Conservation (phyloP, 495 filamentous ascomycete genomes). For the Lasiosphaeriaceae sp. region DNA sequence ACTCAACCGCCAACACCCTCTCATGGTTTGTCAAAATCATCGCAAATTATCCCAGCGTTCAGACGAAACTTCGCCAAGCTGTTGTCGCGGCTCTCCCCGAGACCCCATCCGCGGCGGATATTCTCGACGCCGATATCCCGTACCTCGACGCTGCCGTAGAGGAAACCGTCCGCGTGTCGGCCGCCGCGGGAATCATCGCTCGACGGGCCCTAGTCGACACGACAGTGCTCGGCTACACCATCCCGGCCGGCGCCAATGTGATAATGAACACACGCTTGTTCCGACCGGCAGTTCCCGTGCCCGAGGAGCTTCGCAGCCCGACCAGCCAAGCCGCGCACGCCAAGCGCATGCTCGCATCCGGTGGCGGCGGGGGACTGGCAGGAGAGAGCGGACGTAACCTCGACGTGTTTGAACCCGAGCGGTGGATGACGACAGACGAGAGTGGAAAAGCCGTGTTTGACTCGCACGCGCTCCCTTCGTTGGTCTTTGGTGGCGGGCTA, state of each 20-base stretch:
- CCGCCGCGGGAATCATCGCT: conserved; percentile 14
- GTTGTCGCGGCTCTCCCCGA: conserved; percentile 15
- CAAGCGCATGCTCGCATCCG: conserved; percentile 6
- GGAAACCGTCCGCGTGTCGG: conserved; percentile 29
- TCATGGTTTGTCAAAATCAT: conserved; percentile 36
- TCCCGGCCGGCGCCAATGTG: conserved; percentile 34
- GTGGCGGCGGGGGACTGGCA: conserved; percentile 10
- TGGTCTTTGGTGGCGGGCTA: conserved; percentile 22
- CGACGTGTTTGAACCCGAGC: conserved; percentile 22
- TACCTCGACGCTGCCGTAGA: conserved; percentile 37
- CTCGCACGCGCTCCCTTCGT: conserved; percentile 15
- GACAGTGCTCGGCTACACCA: conserved; percentile 25
- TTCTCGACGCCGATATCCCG: conserved; percentile 26
- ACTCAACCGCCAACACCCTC: conserved; percentile 26
- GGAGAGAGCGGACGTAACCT: conserved; percentile 16
- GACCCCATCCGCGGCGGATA: conserved; percentile 15
- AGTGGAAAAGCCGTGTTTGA: conserved; percentile 23
- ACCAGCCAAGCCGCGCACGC: conserved; percentile 16
- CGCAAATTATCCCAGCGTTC: conserved; percentile 18
- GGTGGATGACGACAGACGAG: conserved; percentile 28
- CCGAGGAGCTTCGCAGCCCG: conserved; percentile 16
- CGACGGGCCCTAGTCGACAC: conserved; percentile 31
- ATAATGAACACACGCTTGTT: conserved; percentile 13
- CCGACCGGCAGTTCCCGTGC: conserved; percentile 1
- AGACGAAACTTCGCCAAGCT: conserved; percentile 22